A percentile compares a stretch with the other conserved stretches of the same genome.
These are phyloP conservation scores for Dalbergia cochinchinensis DNA, from an alignment of 306 rosid genomes.

Conservation along the genomic window DNA sequence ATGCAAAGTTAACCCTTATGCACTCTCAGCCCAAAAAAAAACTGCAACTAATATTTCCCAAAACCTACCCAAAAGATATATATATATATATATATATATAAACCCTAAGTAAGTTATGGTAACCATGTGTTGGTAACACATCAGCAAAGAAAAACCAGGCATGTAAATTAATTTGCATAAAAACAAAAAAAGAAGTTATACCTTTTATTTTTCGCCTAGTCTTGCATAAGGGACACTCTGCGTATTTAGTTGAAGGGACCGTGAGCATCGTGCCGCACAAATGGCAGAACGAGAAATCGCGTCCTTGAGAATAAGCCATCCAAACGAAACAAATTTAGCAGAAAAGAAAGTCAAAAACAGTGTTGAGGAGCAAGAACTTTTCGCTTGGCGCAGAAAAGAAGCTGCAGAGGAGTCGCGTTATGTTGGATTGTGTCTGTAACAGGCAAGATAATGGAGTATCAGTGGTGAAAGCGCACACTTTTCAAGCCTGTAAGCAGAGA, in stretches of 20 bases:
- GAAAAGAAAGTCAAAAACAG: not conserved
- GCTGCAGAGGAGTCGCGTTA: not conserved
- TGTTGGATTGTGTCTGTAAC: not conserved
- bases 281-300: constrained; percentile 55
- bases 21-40: not conserved
- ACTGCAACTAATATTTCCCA: not conserved
- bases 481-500: not conserved
- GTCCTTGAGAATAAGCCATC: constrained; percentile 51
- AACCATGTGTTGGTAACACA: not conserved
- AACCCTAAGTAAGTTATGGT: no score
- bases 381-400: not conserved
- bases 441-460: not conserved
- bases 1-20: not conserved
- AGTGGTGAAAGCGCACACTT: not conserved
- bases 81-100: no score
- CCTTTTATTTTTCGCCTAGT: constrained; percentile 31
- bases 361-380: not conserved
- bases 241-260: constrained; percentile 44
- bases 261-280: constrained; percentile 53
- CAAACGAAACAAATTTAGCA: not conserved
- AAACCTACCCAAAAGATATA: not conserved
- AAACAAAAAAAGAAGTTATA: not conserved
- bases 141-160: not conserved
- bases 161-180: not conserved
- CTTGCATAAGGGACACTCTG: constrained; percentile 51